A percentile compares a stretch with the other conserved stretches of the same genome.
phyloP scores from a whole-genome alignment of 495 filamentous ascomycete species.

The Penicillium mononematosum region DNA sequence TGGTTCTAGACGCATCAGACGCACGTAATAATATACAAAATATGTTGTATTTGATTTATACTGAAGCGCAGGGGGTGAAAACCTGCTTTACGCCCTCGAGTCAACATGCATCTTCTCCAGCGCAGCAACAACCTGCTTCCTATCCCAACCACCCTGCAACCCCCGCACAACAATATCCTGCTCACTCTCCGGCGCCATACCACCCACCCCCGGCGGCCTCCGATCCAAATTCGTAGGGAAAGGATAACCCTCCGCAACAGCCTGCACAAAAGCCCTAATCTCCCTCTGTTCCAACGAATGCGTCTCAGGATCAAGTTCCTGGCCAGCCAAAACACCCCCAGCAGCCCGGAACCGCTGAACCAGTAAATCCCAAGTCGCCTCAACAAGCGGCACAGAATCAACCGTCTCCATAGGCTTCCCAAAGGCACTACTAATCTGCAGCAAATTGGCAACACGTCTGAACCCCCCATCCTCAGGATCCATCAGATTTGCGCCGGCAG shows the following conservation, averaged over 20 bases:
- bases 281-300: conserved; percentile 13
- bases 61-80: not conserved
- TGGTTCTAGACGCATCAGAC: not conserved
- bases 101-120: conserved; percentile 39
- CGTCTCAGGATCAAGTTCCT: conserved; percentile 26
- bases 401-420: conserved; percentile 59
- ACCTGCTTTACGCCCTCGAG: conserved; percentile 23
- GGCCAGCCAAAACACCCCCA: conserved; percentile 24
- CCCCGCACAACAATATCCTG: conserved; percentile 48
- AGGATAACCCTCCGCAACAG: conserved; percentile 54
- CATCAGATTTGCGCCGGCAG: conserved; percentile 52
- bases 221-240: conserved; percentile 57
- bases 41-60: not conserved
- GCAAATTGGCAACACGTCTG: conserved; percentile 49
- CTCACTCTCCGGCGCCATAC: conserved; percentile 57
- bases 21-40: not conserved
- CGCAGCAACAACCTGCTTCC: conserved; percentile 33
- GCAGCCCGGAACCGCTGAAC: conserved; percentile 28
- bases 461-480: conserved; percentile 28
- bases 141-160: conserved; percentile 39
- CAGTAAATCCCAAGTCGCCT: conserved; percentile 41
- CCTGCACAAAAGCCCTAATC: conserved; percentile 37
- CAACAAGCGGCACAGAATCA: conserved; percentile 45
- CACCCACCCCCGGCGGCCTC: conserved; percentile 46
- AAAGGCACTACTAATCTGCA: conserved; percentile 56